Evolutionary conservation across 1,284 basidiomycete species (phyloP), one percentile per base, ranked within the genome.

Genomic region (Prillingera fragicola): DNA sequence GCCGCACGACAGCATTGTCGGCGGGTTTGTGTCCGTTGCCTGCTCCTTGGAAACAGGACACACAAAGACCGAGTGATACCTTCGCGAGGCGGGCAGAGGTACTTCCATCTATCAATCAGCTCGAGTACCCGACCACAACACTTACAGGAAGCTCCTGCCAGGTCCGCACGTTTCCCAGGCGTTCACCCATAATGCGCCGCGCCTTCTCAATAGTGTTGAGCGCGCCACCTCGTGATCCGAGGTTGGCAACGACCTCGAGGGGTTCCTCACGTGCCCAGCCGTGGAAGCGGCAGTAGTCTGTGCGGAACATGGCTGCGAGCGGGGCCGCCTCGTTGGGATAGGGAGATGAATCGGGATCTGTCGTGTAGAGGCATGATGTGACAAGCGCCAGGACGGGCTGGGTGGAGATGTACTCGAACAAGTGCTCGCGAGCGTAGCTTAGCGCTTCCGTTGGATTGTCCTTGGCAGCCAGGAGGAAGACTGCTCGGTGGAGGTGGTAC

Each of bases 31-130:
- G 41, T 91, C 85, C 1, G 88, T 94, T 12, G 89, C 82, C 70
- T 95, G 91, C 63, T 98, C 94, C 71, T 97, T 98, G 13, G 88
- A 94, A 23, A 99, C 94, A 1, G 95, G 90, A 69, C 95, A 99
- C 32, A 90, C 84, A 67, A 99, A 98, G 48, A 95, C 86, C 2
- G 91, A 95, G 67, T 99, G 95, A 70, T 94, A 97, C 23, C 89
- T 77, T 59, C 91, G 84, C 56, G 87, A 83, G 1, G 83, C 73
- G 1, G 86, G 82, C 10, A 98, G 69, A 0, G 89, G 87, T 55
- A 98, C 89, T 73, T 96, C 94, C 64, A 97, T 89, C 91, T 95
- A 59, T 5, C 17, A 37, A 33, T 43, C 15, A 41, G 38, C 40
- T 38, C n/a, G n/a, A 18, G 1, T 29, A 19, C 14, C 22, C 15